These are phyloP conservation scores for Middelhovenomyces tepae DNA, from an alignment of 805 yeast genomes.

Conservation along the genomic window DNA sequence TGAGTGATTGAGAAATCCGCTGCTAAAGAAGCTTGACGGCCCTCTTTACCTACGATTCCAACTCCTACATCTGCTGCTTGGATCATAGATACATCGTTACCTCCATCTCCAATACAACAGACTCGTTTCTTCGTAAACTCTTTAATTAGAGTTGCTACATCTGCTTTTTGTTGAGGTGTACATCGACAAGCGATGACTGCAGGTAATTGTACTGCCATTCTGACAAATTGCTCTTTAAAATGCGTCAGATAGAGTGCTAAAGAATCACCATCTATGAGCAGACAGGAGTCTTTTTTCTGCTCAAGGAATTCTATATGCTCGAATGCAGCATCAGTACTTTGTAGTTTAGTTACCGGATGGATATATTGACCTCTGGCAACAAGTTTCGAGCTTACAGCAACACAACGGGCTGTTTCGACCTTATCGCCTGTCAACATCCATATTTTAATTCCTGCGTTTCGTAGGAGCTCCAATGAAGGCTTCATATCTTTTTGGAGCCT, in stretches of 20 bases:
- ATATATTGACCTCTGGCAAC: slow-evolving; percentile 91
- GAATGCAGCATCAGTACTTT: slow-evolving; percentile 55
- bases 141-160: slow-evolving; percentile 75
- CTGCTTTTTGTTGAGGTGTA: slow-evolving; percentile 98
- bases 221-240: slow-evolving; percentile 65
- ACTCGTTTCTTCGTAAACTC: slow-evolving; percentile 78
- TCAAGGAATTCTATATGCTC: slow-evolving; percentile 65
- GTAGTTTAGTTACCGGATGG: slow-evolving; percentile 67
- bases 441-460: slow-evolving; percentile 94
- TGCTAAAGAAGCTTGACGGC: slow-evolving; percentile 92
- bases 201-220: slow-evolving; percentile 68
- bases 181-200: slow-evolving; percentile 98
- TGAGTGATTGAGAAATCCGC: slow-evolving; percentile 94
- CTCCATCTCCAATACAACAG: slow-evolving; percentile 98
- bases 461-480: slow-evolving; percentile 77
- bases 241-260: slow-evolving; percentile 57
- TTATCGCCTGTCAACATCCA: slow-evolving; percentile 99
- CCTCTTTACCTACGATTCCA: slow-evolving; percentile 98
- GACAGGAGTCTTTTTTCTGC: slow-evolving; percentile 56
- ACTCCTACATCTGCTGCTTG: slow-evolving; percentile 99
- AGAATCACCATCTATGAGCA: slow-evolving; percentile 91
- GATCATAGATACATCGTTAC: slow-evolving; percentile 98
- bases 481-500: slow-evolving; percentile 87
- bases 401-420: slow-evolving; percentile 97
- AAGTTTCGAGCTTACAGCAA: slow-evolving; percentile 88